Evolutionary conservation across 768 basidiomycete species (phyloP), one percentile per base, ranked within the genome.

Genomic region (Russula brevipes): DNA sequence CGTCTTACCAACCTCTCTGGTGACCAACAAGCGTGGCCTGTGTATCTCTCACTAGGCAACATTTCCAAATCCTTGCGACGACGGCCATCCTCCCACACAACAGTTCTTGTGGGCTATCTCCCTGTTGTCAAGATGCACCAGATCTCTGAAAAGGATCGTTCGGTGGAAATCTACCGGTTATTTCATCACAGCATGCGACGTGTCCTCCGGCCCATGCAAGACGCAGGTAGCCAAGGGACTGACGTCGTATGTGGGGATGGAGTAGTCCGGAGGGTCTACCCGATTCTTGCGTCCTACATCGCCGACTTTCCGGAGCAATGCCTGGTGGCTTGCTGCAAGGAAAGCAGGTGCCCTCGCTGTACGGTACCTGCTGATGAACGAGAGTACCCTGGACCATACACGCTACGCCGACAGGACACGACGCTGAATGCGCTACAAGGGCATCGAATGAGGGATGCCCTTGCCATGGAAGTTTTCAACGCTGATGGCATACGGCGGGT

Each of bases 161-260:
- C 38, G 11, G 38, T 7, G 11, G 11, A 11, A 11, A 11, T 6
- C 38, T 11, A 39, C 11, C 8, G 11, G 1, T 11, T 39, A 39
- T 39, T 39, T 11, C 38, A 39, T 39, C 11, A 39, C 11, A 7
- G 38, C 38, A 39, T 39, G 38, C 8, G 38, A 39, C 2, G 11
- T 11, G 8, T 39, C 6, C 11, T 39, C 8, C 38, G 11, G 6
- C 39, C 68, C 1, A 46, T 71, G 0, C 53, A 42, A 14, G 57
- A 52, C 0, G 64, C 68, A 8, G 70, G 66, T 0, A 31, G 47
- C 5, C 9, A 60, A 0, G 71, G 72, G 8, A 54, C 70, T 5
- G 49, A 62, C 4, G 49, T 73, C 50, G n/a, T 46, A 2, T 57
- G 67, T 41, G 65, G 45, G 0, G 67, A 71, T 50, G 70, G 70